Percentiles rank a stretch among this genome's conserved stretches.
Evolutionary conservation across 305 asterid genomes (phyloP).

Genomic region (Fraxinus sp.): DNA sequence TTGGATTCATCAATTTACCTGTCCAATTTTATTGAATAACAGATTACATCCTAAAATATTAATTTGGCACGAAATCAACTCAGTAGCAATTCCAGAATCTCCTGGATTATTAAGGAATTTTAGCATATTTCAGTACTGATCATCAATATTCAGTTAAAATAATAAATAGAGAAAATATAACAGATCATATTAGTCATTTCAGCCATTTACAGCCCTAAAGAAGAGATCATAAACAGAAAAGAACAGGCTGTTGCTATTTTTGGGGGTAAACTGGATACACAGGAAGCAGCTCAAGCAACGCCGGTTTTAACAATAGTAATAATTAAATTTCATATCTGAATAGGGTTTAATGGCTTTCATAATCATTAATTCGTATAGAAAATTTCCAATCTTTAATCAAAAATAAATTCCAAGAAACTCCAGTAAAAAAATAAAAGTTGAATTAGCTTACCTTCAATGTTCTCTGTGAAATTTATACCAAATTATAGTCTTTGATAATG

Average conservation of each 20-base stretch:
- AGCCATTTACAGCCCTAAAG: background rate
- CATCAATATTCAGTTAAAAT: background rate
- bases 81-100: background rate
- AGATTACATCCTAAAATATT: background rate
- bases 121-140: background rate
- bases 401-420: background rate
- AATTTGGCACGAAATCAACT: constrained; percentile 8
- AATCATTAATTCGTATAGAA: background rate
- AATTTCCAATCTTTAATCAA: background rate
- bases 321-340: background rate
- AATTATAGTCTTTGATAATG: background rate
- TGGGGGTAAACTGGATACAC: background rate
- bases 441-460: background rate
- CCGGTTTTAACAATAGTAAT: background rate
- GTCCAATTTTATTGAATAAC: constrained; percentile 16
- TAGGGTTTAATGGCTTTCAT: background rate
- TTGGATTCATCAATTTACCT: constrained; percentile 52
- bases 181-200: background rate
- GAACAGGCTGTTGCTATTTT: background rate
- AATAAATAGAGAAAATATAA: background rate
- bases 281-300: background rate
- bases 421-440: background rate
- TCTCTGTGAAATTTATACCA: background rate
- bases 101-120: background rate
- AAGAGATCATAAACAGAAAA: background rate